Evolutionary conservation across 2,329 filamentous ascomycete genomes (phyloP), one percentile per base, ranked within the genome.

Genomic region (Calonectria honghensis): DNA sequence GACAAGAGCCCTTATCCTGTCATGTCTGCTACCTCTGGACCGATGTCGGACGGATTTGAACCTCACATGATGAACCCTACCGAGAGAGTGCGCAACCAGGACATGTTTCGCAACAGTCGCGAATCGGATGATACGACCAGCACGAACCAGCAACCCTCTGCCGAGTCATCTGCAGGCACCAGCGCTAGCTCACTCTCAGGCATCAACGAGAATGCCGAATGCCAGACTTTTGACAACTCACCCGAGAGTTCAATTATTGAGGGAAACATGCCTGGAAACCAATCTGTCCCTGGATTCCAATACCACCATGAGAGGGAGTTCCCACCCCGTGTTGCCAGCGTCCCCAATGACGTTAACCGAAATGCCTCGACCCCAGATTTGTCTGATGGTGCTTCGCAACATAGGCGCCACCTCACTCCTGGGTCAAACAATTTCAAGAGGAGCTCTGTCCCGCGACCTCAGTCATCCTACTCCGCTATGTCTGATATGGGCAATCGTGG

Each of bases 391-490:
- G 88, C 85, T 37, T 84, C 86, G 4, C 85, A 86, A 41, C 89
- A 91, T 74, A 91, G 91, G 76, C 91, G 92, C 61, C 91, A 93
- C 82, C 85, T 95, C 45, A 92, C 92, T 4, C 92, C 90, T 31
- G 91, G 85, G 57, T 89, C 90, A 16, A 86, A 88, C 79, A 87
- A 88, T 79, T 87, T 90, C 77, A 87, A 89, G 79, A 86, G 91
- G 80, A 91, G 87, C 73, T 91, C 91, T 18, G 83, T 94, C 76
- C 90, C 90, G 51, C 90, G 96, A 67, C 96, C 96, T 6, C 89
- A 89, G 31, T 98, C 96, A 16, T 89, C 93, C 6, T 96, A 96
- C 84, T 97, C 95, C 3, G 89, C 91, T 18, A 90, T 91, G 63
- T 95, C 94, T 20, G 95, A 98, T 63, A 86, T 92, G 75, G 90